Evolutionary conservation across 2,329 filamentous ascomycete species (phyloP), one percentile per base, ranked within the genome.

Genomic region (Microdochium nivale): DNA sequence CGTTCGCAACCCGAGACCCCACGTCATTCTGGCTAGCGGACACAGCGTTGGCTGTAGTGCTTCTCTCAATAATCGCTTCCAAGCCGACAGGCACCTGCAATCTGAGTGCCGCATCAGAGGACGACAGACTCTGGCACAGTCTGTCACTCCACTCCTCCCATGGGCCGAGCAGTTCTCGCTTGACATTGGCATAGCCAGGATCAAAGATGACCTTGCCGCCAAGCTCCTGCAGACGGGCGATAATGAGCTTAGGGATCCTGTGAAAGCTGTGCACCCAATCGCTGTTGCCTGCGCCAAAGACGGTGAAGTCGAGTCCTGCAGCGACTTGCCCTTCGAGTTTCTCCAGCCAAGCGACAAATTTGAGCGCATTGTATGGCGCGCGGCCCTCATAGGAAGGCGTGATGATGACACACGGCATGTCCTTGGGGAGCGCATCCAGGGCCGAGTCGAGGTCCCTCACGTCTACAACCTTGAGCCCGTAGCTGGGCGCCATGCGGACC

Each of bases 211-310:
- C 8, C 30, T 14, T 8, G 30, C 30, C 30, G 30, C 30, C 30
- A 8, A 33, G 30, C 30, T 33, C 30, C 30, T 33, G 30, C 1
- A 87, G 70, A 1, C 71, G 69, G 1, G 72, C 58, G 51, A 89
- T 77, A 2, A 88, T 71, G 0, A 83, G 68, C 53, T 73, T 86
- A 0, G 87, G 87, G 8, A 90, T 75, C 8, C 74, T 73, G 55
- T 89, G 84, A 65, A 84, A 89, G 0, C 86, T 89, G 32, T 73
- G 66, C 0, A 69, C 64, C 80, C 80, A 83, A 54, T 80, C 70
- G 44, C 60, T 59, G 49, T 70, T 64, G 8, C 80, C 79, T 52
- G 73, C 77, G n/a, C 79, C 79, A 59, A 82, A 82, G 9, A 81
- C 71, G 3, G 78, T 73, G 58, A 75, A 81, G n/a, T 71, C 67